These are phyloP conservation scores for Acacia confusa DNA, from an alignment of 306 rosid genomes.

Conservation along the genomic window DNA sequence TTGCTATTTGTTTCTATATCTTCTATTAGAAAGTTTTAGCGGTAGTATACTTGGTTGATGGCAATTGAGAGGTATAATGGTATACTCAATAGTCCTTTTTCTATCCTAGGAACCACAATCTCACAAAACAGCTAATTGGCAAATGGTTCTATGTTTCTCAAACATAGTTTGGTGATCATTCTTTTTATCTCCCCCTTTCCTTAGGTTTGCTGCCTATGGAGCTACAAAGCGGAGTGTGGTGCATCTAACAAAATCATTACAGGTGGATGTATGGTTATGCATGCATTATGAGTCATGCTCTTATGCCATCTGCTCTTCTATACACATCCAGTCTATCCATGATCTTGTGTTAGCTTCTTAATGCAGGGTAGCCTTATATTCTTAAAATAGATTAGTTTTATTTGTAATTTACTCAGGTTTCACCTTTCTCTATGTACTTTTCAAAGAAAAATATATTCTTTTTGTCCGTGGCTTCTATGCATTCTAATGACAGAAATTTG, in stretches of 20 bases:
- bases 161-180: slow-evolving; percentile 10
- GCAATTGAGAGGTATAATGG: slow-evolving; percentile 19
- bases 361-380: not conserved
- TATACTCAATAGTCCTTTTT: slow-evolving; percentile 22
- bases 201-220: slow-evolving; percentile 97
- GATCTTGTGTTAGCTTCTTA: not conserved
- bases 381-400: not conserved
- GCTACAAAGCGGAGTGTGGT: slow-evolving; percentile 98
- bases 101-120: not conserved
- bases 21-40: slow-evolving; percentile 19
- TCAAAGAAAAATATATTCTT: not conserved
- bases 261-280: slow-evolving; percentile 49
- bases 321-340: slow-evolving; percentile 5
- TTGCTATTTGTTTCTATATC: slow-evolving; percentile 8
- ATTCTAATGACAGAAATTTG: not conserved
- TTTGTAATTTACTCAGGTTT: slow-evolving; percentile 11
- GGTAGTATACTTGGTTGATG: slow-evolving; percentile 8
- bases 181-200: slow-evolving; percentile 23
- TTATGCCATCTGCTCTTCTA: not conserved
- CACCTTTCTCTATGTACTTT: not conserved
- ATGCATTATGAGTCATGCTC: slow-evolving; percentile 10
- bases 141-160: not conserved
- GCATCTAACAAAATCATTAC: slow-evolving; percentile 92
- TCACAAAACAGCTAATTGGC: not conserved
- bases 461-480: not conserved